Evolutionary conservation across 2,329 filamentous ascomycete species (phyloP).

Genomic region (Eurotiales sp.): DNA sequence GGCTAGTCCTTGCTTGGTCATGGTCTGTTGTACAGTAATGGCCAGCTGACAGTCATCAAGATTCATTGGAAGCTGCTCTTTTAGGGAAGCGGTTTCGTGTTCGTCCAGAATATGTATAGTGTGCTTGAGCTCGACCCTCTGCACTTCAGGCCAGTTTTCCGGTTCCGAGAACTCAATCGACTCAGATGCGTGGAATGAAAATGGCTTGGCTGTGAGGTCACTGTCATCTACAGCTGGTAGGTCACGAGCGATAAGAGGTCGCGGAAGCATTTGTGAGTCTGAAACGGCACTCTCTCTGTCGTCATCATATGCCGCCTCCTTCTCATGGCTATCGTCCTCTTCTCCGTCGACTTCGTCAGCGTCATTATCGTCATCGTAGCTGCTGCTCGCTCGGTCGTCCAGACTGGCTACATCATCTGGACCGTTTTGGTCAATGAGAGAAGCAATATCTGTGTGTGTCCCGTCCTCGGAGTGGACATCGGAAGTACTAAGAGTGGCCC

Average conservation of each 20-base stretch:
- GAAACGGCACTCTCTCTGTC: constrained; percentile 28
- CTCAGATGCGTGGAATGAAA: constrained; percentile 29
- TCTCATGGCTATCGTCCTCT: constrained; percentile 27
- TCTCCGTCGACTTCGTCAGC: constrained; percentile 31
- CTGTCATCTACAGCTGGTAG: constrained; percentile 32
- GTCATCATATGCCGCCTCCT: constrained; percentile 34
- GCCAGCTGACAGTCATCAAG: constrained; percentile 31
- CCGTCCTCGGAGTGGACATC: constrained; percentile 45
- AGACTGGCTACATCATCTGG: constrained; percentile 45
- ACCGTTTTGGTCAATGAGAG: constrained; percentile 40
- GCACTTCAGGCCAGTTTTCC: constrained; percentile 35
- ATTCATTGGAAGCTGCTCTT: constrained; percentile 24
- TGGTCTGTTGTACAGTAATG: constrained; percentile 42
- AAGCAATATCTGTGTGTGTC: constrained; percentile 39
- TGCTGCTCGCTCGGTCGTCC: constrained; percentile 35
- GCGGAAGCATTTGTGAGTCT: constrained; percentile 28
- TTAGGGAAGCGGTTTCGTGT: constrained; percentile 26
- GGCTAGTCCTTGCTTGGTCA: constrained; percentile 37
- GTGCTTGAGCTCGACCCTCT: constrained; percentile 40
- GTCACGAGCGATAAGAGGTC: constrained; percentile 25
- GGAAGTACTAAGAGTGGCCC: constrained; percentile 43
- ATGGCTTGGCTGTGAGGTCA: constrained; percentile 31
- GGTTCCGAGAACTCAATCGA: constrained; percentile 44
- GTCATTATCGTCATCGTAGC: constrained; percentile 33
- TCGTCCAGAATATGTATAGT: constrained; percentile 37